These are phyloP conservation scores for Raffaelea albimanens DNA, from an alignment of 2,329 filamentous ascomycete species.

Conservation along the genomic window DNA sequence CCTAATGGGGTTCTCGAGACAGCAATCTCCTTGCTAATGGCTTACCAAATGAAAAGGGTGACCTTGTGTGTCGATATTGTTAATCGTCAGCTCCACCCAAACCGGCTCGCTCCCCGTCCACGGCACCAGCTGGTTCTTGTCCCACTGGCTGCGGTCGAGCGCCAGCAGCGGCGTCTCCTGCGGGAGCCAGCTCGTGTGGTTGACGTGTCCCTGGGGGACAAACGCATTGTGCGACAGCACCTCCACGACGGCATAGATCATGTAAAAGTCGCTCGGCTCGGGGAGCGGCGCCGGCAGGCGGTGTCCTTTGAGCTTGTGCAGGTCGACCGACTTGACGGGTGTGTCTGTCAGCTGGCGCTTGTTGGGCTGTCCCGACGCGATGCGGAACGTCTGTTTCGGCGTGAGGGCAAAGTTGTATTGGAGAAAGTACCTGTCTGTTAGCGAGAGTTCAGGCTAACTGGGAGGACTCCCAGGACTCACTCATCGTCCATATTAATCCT, in stretches of 20 bases:
- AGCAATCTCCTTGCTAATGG: no score
- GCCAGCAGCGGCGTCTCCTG: conserved; percentile 12
- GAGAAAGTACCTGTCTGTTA: conserved; percentile 6
- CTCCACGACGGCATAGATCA: conserved; percentile 15
- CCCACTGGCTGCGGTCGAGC: conserved; percentile 12
- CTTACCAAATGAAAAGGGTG: conserved; percentile 17
- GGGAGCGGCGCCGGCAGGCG: conserved; percentile 6
- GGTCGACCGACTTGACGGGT: conserved; percentile 5
- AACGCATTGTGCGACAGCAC: conserved; percentile 13
- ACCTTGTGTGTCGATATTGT: conserved; percentile 17
- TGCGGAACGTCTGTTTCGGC: neutral
- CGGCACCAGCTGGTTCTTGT: conserved; percentile 15
- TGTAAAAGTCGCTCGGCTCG: conserved; percentile 7
- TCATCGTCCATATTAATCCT: conserved; percentile 15
- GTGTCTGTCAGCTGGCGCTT: neutral
- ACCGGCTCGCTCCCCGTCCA: conserved; percentile 13
- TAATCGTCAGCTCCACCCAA: conserved; percentile 18
- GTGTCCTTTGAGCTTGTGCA: conserved; percentile 7
- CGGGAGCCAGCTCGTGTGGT: conserved; percentile 15
- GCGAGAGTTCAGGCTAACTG: neutral
- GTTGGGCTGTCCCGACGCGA: neutral
- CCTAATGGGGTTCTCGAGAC: no score
- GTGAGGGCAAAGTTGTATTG: conserved; percentile 8
- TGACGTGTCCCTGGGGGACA: conserved; percentile 15
- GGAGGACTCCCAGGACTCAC: conserved; percentile 8